Evolutionary conservation across 495 filamentous ascomycete species (phyloP).

Genomic region (Rhypophila decipiens): DNA sequence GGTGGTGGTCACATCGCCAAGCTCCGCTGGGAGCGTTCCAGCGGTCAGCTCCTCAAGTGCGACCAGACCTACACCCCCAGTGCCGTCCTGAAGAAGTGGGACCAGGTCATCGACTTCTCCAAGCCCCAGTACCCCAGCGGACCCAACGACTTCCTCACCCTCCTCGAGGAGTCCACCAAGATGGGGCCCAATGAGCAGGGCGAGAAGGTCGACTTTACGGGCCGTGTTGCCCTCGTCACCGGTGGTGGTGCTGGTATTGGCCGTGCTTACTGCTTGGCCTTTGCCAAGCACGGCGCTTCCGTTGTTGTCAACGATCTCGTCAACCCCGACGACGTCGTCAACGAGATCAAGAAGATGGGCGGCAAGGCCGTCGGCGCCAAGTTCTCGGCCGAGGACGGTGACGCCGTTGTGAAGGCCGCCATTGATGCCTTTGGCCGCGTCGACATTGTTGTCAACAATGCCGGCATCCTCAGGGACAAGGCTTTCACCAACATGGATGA

Average conservation of each 20-base stretch:
- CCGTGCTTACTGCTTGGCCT: slow-evolving; percentile 84
- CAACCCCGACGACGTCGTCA: slow-evolving; percentile 86
- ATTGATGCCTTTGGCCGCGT: slow-evolving; percentile 93
- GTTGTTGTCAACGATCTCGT: slow-evolving; percentile 93
- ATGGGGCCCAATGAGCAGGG: slow-evolving; percentile 65
- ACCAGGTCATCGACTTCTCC: slow-evolving; percentile 80
- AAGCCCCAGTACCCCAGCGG: slow-evolving; percentile 77
- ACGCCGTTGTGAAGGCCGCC: slow-evolving; percentile 82
- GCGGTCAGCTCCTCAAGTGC: slow-evolving; percentile 83
- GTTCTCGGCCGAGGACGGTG: slow-evolving; percentile 89
- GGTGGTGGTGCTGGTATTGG: slow-evolving; percentile 92
- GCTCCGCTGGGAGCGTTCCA: slow-evolving; percentile 90
- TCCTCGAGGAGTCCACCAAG: slow-evolving; percentile 82
- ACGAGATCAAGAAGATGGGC: slow-evolving; percentile 84
- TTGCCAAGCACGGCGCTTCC: slow-evolving; percentile 81
- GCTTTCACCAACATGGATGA: slow-evolving; percentile 98
- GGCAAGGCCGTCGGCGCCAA: slow-evolving; percentile 92
- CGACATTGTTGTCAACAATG: slow-evolving; percentile 95
- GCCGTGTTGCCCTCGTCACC: slow-evolving; percentile 86
- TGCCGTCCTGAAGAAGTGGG: slow-evolving; percentile 84
- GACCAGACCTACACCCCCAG: slow-evolving; percentile 83
- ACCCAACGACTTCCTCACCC: slow-evolving; percentile 79
- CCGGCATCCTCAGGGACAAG: slow-evolving; percentile 95
- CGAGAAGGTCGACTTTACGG: slow-evolving; percentile 79
- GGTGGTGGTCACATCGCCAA: slow-evolving; percentile 93